Evolutionary conservation across 75 land plant species (phyloP).

Genomic region (Picea glauca): DNA sequence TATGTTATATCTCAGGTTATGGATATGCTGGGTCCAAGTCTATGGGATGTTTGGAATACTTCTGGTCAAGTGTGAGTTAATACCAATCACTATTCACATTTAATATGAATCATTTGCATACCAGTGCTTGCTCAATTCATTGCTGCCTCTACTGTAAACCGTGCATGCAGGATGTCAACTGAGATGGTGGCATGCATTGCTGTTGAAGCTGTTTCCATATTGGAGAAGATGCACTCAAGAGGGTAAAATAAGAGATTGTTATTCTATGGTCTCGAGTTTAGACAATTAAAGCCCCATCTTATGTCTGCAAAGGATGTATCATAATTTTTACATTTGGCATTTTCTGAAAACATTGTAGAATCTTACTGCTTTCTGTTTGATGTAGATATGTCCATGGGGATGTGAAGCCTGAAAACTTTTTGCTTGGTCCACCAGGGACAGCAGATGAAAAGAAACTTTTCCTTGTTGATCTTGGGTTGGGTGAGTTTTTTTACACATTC

Average conservation of each 20-base stretch:
- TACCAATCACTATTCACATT: background rate
- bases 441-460: constrained; percentile 88
- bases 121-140: background rate
- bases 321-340: background rate
- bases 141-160: background rate
- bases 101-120: background rate
- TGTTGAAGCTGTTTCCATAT: constrained; percentile 50
- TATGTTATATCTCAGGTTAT: constrained; percentile 55
- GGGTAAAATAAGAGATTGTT: constrained; percentile 16
- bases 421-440: constrained; percentile 90
- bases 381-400: constrained; percentile 96
- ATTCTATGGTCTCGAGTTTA: background rate
- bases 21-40: constrained; percentile 97
- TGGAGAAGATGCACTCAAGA: constrained; percentile 49
- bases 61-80: constrained; percentile 74
- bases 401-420: constrained; percentile 96
- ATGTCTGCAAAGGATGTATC: background rate
- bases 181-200: constrained; percentile 64
- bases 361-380: too few relatives aligned
- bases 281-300: background rate
- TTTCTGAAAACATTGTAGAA: background rate
- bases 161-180: constrained; percentile 42
- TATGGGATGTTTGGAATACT: constrained; percentile 99
- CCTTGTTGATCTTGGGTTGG: constrained; percentile 94
- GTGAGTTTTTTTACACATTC: constrained; percentile 21